phyloP scores from a whole-genome alignment of 1,139 yeast species.

The Sugiyamaella pinicola region DNA sequence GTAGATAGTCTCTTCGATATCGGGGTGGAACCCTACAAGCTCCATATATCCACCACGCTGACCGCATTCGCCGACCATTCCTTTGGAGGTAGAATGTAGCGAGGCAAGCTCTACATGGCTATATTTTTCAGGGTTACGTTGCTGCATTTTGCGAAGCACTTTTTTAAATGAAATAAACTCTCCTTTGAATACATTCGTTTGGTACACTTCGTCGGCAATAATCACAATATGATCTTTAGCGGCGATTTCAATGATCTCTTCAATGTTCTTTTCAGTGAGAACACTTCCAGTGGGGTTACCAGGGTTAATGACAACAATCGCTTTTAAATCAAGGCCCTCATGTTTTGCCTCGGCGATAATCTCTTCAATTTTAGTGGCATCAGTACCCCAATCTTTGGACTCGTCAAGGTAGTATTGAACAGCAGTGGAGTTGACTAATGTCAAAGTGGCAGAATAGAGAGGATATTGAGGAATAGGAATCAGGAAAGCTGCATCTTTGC shows the following conservation, averaged over 20 bases:
- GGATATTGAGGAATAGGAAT: constrained; percentile 99
- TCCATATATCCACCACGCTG: constrained; percentile 99
- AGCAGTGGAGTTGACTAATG: constrained; percentile 77
- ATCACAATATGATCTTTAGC: constrained; percentile 82
- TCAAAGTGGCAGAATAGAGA: constrained; percentile 86
- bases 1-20: constrained; percentile 68
- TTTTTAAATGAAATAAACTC: constrained; percentile 51
- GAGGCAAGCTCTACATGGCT: constrained; percentile 85
- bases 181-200: constrained; percentile 79
- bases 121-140: constrained; percentile 55
- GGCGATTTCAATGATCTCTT: constrained; percentile 71
- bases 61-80: constrained; percentile 97
- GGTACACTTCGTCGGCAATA: constrained; percentile 98
- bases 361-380: constrained; percentile 63
- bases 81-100: constrained; percentile 93
- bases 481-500: constrained; percentile 74
- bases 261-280: constrained; percentile 64
- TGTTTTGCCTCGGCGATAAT: constrained; percentile 55
- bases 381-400: constrained; percentile 77
- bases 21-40: constrained; percentile 72
- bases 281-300: constrained; percentile 98
- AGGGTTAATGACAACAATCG: constrained; percentile 92
- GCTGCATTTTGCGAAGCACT: constrained; percentile 59
- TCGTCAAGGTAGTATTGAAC: constrained; percentile 90
- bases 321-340: constrained; percentile 66